Conservation (phyloP, 148 eudicot species). For the Rhododendron simsii region DNA sequence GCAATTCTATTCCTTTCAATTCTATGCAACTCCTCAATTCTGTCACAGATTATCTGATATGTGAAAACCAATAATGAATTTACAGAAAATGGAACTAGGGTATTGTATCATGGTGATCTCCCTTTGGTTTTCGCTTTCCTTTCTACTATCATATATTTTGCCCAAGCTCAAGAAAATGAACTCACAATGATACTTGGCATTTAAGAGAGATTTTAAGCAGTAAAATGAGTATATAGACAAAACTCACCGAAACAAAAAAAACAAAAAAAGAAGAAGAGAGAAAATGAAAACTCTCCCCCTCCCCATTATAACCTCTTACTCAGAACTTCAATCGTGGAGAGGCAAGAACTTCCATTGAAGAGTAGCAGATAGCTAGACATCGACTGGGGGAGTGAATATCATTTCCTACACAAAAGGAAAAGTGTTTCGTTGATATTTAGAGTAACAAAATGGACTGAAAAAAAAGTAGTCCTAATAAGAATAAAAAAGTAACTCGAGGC, state of each 20-base stretch:
- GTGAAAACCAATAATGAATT: neutral
- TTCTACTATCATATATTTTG: neutral
- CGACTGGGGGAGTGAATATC: conserved; percentile 23
- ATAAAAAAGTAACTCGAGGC: neutral
- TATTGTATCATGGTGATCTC: neutral
- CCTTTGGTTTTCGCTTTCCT: neutral
- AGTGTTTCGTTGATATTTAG: neutral
- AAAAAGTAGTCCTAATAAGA: neutral
- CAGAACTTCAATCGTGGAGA: neutral
- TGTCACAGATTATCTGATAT: neutral
- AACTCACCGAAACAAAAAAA: neutral
- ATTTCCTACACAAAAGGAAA: conserved; percentile 33
- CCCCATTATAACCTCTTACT: neutral
- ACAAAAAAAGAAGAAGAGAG: no score
- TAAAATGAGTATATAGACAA: neutral
- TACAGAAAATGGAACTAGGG: conserved; percentile 2
- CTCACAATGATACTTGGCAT: neutral
- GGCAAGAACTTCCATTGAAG: neutral
- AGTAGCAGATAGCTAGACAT: conserved; percentile 14
- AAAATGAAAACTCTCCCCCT: neutral
- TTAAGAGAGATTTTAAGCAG: neutral
- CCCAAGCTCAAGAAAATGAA: conserved; percentile 11
- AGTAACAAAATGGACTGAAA: neutral
- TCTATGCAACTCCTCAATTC: neutral
- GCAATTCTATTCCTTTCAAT: neutral